Percentiles rank a stretch among this genome's conserved stretches.
Conservation (phyloP, 2,329 filamentous ascomycete species). For the Epicoccum nigrum region DNA sequence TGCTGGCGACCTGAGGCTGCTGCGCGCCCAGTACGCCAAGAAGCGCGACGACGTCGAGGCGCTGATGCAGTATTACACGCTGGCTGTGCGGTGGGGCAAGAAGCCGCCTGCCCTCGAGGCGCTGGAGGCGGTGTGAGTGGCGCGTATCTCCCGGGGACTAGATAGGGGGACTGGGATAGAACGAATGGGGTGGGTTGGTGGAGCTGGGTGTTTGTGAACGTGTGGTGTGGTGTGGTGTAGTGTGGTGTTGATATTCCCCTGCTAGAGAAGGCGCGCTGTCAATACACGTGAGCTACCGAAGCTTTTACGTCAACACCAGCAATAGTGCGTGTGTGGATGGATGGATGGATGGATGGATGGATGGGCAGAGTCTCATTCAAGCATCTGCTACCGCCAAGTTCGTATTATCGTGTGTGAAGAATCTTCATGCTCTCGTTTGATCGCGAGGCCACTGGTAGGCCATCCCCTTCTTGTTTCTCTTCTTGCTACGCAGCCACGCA, state of each 20-base stretch:
- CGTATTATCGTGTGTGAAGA: slow-evolving; percentile 37
- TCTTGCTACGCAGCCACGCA: not conserved
- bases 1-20: slow-evolving; percentile 13
- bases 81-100: slow-evolving; percentile 30
- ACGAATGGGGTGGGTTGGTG: no score
- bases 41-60: slow-evolving; percentile 21
- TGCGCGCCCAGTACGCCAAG: slow-evolving; percentile 25
- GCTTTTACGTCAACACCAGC: no score
- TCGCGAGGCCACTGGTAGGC: no score
- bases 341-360: not conserved
- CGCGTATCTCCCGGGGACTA: no score
- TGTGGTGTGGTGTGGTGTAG: no score
- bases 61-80: slow-evolving; percentile 33
- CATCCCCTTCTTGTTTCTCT: slow-evolving; percentile 16
- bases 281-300: no score
- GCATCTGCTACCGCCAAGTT: slow-evolving; percentile 19
- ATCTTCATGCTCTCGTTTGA: slow-evolving; percentile 19
- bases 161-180: no score
- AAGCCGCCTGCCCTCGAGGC: slow-evolving; percentile 25
- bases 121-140: slow-evolving; percentile 27
- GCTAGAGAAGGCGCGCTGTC: no score
- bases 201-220: no score
- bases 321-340: no score
- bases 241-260: no score
- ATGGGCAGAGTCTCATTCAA: slow-evolving; percentile 14